Evolutionary conservation across 2,329 filamentous ascomycete genomes (phyloP), one percentile per base, ranked within the genome.

Genomic region (Colletotrichum sansevieriae): DNA sequence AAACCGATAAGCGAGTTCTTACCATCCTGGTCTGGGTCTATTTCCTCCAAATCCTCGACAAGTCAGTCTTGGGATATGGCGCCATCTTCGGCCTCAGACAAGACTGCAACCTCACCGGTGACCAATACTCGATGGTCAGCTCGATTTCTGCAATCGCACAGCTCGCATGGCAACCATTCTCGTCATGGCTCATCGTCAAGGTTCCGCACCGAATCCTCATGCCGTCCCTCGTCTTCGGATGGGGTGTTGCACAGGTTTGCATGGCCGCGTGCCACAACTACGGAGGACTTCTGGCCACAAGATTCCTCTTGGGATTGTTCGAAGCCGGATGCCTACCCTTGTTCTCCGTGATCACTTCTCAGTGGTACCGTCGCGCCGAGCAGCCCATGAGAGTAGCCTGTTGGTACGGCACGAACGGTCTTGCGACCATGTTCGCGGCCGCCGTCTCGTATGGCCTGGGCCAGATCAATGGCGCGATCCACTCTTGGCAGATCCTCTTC

Each of bases 341-440:
- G 0, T 84, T 84, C 70, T 79, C 79, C 15, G 77, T 85, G 72
- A 80, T 85, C 64, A 85, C 82, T 0, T 78, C 78, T 4, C 81
- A 83, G 74, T 86, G 83, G 78, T 85, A 86, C 72, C 74, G 81
- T 1, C 76, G 81, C 1, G 77, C 78, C 46, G 88, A 92, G 73
- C 90, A 92, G 75, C 88, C 89, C 0, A 76, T 90, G 29, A 83
- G 90, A 0, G 84, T 91, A 3, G 88, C 88, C 0, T 84, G 85
- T n/a, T 92, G 90, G 90, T 92, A 92, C 71, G 82, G 86, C 4
- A 90, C 87, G 0, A 91, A 88, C 59, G 88, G 88, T 0, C 67
- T 84, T 0, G 86, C 86, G 0, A 89, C 84, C 6, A 87, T 90
- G 46, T 76, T 88, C 12, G 88, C 87, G 0, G 86, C 85, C 0